Percentiles rank a stretch among this genome's conserved stretches.
Evolutionary conservation across 306 rosid species (phyloP).

Genomic region (Vigna nakashimae): DNA sequence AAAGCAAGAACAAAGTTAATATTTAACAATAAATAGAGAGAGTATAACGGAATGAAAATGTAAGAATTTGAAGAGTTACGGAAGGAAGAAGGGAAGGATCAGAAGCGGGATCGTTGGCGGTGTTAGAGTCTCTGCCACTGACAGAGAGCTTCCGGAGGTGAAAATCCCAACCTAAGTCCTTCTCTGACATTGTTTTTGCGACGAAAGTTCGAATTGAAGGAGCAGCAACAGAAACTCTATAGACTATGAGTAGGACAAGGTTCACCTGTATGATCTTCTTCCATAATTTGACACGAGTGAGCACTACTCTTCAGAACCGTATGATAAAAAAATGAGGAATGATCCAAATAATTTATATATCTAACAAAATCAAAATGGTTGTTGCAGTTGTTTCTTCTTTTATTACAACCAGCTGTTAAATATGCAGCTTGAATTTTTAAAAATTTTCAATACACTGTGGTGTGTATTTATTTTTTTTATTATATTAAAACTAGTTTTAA

Average conservation of each 20-base stretch:
- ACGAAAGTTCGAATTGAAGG: slow-evolving; percentile 5
- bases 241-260: neutral
- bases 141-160: slow-evolving; percentile 71
- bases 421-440: too few relatives aligned
- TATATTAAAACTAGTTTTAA: too few relatives aligned
- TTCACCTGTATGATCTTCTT: neutral
- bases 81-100: slow-evolving; percentile 83
- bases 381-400: too few relatives aligned
- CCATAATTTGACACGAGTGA: neutral
- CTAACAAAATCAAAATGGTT: too few relatives aligned
- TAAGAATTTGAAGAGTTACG: slow-evolving; percentile 44
- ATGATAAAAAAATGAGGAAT: too few relatives aligned
- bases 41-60: neutral
- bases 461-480: too few relatives aligned
- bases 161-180: slow-evolving; percentile 77
- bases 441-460: too few relatives aligned
- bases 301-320: too few relatives aligned
- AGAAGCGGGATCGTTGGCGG: slow-evolving; percentile 85
- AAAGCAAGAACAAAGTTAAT: neutral
- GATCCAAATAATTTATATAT: too few relatives aligned
- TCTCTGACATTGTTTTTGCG: slow-evolving; percentile 51
- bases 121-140: slow-evolving; percentile 78
- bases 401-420: too few relatives aligned
- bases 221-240: neutral
- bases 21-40: neutral